Conservation (phyloP, 2,329 filamentous ascomycete species). For the Scedosporium apiospermum region DNA sequence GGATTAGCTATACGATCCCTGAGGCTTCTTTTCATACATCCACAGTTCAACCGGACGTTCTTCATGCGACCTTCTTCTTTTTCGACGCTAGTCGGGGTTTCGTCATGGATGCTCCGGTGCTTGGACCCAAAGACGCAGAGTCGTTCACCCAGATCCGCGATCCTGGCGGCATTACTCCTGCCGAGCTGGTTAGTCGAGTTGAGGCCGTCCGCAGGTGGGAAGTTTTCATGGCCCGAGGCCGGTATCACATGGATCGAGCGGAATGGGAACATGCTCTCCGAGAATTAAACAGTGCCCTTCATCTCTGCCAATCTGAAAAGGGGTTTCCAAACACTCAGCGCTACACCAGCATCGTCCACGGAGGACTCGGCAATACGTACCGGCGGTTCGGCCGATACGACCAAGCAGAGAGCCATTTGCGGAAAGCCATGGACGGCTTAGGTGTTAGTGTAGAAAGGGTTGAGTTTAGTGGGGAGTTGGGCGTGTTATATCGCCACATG, state of each 20-base stretch:
- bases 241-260: conserved; percentile 8
- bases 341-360: conserved; percentile 14
- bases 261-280: conserved; percentile 15
- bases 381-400: conserved; percentile 20
- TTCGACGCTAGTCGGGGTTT: conserved; percentile 25
- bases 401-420: conserved; percentile 14
- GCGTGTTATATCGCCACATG: conserved; percentile 21
- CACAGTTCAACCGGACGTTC: conserved; percentile 15
- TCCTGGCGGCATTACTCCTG: conserved; percentile 11
- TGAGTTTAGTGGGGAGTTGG: conserved; percentile 20
- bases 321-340: conserved; percentile 8
- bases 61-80: conserved; percentile 25
- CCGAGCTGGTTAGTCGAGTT: conserved; percentile 12
- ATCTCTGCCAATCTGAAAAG: conserved; percentile 10
- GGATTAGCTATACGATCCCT: conserved; percentile 19
- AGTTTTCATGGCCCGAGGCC: conserved; percentile 10
- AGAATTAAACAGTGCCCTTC: conserved; percentile 15
- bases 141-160: conserved; percentile 14
- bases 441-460: conserved; percentile 10
- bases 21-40: conserved; percentile 19
- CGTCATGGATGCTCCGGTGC: conserved; percentile 17
- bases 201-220: conserved; percentile 13
- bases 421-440: conserved; percentile 14
- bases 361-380: conserved; percentile 18
- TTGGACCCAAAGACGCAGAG: conserved; percentile 18